phyloP scores from a whole-genome alignment of 768 basidiomycete species.

The Podaxis sp. region DNA sequence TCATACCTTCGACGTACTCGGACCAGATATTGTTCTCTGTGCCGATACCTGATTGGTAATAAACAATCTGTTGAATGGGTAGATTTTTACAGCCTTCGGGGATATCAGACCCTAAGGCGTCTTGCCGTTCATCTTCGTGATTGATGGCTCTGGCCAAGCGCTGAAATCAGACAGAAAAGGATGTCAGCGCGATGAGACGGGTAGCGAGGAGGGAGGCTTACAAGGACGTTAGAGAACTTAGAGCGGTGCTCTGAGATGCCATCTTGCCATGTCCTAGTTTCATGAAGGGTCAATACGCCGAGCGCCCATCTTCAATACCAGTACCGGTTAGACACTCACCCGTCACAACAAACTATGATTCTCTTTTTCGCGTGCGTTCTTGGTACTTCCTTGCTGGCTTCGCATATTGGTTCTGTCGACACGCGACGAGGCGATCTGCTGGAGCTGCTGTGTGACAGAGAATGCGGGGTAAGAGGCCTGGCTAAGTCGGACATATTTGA shows the following conservation, averaged over 20 bases:
- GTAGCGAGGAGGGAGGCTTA: conserved; percentile 24
- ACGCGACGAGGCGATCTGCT: conserved; percentile 31
- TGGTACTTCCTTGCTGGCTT: conserved; percentile 17
- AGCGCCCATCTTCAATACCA: background rate
- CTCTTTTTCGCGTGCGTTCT: conserved; percentile 43
- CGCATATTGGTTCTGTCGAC: conserved; percentile 29
- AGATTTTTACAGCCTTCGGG: background rate
- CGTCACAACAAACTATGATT: conserved; percentile 74
- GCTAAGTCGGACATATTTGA: background rate
- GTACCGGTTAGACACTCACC: conserved; percentile 38
- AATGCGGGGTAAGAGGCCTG: background rate
- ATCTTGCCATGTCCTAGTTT: conserved; percentile 69
- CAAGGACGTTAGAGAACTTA: conserved; percentile 56
- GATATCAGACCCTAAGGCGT: conserved; percentile 17
- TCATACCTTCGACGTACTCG: conserved; percentile 55
- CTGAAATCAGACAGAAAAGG: conserved; percentile 25
- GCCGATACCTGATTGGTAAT: conserved; percentile 62
- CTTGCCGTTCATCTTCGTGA: conserved; percentile 42
- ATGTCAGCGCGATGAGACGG: background rate
- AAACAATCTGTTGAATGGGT: conserved; percentile 59
- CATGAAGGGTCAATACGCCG: background rate
- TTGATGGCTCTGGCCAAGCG: conserved; percentile 53
- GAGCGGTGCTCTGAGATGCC: conserved; percentile 46
- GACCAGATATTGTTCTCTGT: conserved; percentile 58
- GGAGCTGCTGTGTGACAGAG: conserved; percentile 17